These are phyloP conservation scores for Cladosporium austrohemisphaericum DNA, from an alignment of 2,329 filamentous ascomycete genomes.

Conservation along the genomic window DNA sequence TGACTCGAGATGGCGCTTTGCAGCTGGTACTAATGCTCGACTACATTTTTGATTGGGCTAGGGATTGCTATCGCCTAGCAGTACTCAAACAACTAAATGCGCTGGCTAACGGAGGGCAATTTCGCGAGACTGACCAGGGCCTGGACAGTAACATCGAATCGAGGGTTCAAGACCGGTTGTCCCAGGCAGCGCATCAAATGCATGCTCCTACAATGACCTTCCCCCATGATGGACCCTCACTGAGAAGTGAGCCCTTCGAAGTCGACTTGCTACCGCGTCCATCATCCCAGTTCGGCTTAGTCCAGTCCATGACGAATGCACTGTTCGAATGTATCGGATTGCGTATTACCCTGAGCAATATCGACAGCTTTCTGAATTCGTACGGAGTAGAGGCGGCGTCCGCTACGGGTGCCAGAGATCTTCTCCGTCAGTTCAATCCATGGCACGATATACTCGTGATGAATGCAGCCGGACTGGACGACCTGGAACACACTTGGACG, in stretches of 20 bases:
- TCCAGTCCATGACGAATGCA: too few relatives aligned
- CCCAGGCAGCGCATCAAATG: too few relatives aligned
- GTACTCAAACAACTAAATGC: conserved; percentile 27
- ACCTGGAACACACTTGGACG: not conserved
- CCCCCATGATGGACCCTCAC: too few relatives aligned
- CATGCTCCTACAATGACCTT: too few relatives aligned
- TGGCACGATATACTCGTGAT: not conserved
- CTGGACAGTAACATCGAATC: not conserved
- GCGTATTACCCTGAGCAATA: too few relatives aligned
- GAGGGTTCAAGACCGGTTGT: too few relatives aligned
- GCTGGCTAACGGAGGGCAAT: not conserved
- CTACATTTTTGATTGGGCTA: conserved; percentile 33
- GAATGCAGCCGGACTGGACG: not conserved
- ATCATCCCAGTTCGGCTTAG: too few relatives aligned
- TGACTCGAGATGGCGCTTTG: conserved; percentile 23
- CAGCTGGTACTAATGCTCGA: conserved; percentile 33
- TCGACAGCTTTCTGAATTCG: too few relatives aligned
- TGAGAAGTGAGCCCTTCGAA: too few relatives aligned
- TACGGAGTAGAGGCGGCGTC: too few relatives aligned
- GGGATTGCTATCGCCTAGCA: conserved; percentile 27
- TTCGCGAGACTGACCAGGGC: not conserved
- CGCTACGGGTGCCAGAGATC: conserved; percentile 4
- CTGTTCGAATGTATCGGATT: too few relatives aligned
- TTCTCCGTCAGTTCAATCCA: not conserved
- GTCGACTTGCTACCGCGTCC: too few relatives aligned